A percentile compares a stretch with the other conserved stretches of the same genome.
Conservation (phyloP, 495 filamentous ascomycete species). For the Apodospora peruviana region DNA sequence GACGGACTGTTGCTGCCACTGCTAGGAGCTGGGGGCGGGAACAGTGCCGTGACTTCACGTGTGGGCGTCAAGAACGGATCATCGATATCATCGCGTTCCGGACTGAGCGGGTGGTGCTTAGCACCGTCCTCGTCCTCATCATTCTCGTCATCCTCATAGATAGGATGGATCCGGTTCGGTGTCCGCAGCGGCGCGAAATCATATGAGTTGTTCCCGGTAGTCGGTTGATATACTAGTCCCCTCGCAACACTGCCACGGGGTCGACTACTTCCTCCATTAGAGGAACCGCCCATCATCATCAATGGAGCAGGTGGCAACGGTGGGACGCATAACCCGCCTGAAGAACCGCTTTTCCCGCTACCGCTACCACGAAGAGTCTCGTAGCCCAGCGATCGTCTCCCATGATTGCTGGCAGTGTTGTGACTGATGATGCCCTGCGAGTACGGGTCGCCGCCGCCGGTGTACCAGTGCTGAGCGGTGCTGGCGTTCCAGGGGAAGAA, state of each 20-base stretch:
- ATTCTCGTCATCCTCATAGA: constrained; percentile 65
- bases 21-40: neutral
- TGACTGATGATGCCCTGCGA: too few species aligned
- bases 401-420: neutral
- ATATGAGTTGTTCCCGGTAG: constrained; percentile 11
- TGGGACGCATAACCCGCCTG: constrained; percentile 15
- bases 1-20: constrained; percentile 3
- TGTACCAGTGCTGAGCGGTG: constrained; percentile 32
- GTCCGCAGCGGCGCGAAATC: constrained; percentile 16
- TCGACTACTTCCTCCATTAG: neutral
- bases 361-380: constrained; percentile 30
- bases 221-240: constrained; percentile 27
- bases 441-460: constrained; percentile 37
- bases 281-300: neutral
- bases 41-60: neutral
- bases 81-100: constrained; percentile 19
- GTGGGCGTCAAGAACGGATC: constrained; percentile 42
- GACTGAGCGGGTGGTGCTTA: constrained; percentile 7
- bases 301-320: constrained; percentile 1
- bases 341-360: neutral
- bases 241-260: constrained; percentile 8
- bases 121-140: constrained; percentile 24
- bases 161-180: constrained; percentile 43
- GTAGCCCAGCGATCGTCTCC: constrained; percentile 37
- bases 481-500: constrained; percentile 26